Evolutionary conservation across 2,329 filamentous ascomycete genomes (phyloP).

Genomic region (Lecanicillium sp.): DNA sequence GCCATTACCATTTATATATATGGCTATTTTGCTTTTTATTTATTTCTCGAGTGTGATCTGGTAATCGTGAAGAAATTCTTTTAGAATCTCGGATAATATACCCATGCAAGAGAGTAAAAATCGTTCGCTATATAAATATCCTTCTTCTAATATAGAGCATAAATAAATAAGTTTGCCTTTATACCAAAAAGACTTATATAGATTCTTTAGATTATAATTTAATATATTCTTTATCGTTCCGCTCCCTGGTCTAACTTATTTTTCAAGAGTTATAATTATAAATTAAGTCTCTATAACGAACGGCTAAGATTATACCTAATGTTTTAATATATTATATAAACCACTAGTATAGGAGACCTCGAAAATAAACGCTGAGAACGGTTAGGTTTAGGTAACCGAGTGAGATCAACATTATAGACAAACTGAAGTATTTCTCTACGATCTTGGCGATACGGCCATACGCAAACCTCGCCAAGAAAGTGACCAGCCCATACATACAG

Average conservation of each 20-base stretch:
- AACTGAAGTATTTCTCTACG: conserved; percentile 10
- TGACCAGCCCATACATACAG: conserved; percentile 4
- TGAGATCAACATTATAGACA: neutral
- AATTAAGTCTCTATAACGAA: neutral
- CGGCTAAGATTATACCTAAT: conserved; percentile 1
- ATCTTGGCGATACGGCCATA: neutral
- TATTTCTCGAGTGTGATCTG: conserved; percentile 24
- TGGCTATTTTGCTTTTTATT: conserved; percentile 23
- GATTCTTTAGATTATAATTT: neutral
- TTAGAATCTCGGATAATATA: conserved; percentile 20
- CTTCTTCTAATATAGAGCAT: conserved; percentile 11
- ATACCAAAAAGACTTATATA: conserved; percentile 14
- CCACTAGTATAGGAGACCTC: conserved; percentile 7
- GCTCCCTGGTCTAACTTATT: neutral
- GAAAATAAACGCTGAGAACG: conserved; percentile 18
- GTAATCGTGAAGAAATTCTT: conserved; percentile 26
- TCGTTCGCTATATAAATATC: conserved; percentile 15
- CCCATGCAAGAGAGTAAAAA: conserved; percentile 23
- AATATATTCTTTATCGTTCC: conserved; percentile 5
- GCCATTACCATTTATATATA: conserved; percentile 23
- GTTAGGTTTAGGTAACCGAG: conserved; percentile 3
- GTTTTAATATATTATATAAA: neutral
- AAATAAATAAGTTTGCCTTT: conserved; percentile 14
- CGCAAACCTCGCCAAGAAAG: conserved; percentile 1
- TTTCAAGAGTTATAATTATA: neutral